Conservation (phyloP, 2,329 filamentous ascomycete genomes). For the Xylaria sp. region DNA sequence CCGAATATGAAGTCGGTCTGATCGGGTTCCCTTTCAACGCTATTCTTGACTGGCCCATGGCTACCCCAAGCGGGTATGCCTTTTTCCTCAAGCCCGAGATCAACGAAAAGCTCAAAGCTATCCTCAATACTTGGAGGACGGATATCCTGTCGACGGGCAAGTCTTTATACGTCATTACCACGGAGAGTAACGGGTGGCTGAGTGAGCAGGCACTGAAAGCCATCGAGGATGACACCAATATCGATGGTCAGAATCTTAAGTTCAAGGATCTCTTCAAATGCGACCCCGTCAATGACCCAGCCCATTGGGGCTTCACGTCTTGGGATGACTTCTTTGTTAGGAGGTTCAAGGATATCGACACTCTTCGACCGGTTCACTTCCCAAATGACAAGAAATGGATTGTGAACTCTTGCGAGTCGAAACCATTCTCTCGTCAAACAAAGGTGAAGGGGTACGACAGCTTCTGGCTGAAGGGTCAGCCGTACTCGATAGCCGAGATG, state of each 20-base stretch:
- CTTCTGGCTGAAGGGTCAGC: slow-evolving; percentile 23
- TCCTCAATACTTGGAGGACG: slow-evolving; percentile 12
- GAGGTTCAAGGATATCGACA: neutral
- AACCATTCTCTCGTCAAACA: slow-evolving; percentile 20
- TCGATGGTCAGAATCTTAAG: slow-evolving; percentile 6
- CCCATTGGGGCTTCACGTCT: slow-evolving; percentile 7
- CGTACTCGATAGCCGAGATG: slow-evolving; percentile 24
- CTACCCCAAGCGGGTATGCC: slow-evolving; percentile 19
- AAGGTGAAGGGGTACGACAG: slow-evolving; percentile 22
- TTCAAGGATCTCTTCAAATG: slow-evolving; percentile 8
- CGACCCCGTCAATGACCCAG: neutral
- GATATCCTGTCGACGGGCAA: neutral
- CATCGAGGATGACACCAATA: slow-evolving; percentile 11
- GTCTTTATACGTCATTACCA: slow-evolving; percentile 17
- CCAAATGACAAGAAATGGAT: slow-evolving; percentile 13
- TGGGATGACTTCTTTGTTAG: slow-evolving; percentile 18
- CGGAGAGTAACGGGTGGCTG: slow-evolving; percentile 1
- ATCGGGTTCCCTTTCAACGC: slow-evolving; percentile 17
- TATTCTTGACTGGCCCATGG: slow-evolving; percentile 16
- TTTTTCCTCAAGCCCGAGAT: slow-evolving; percentile 9
- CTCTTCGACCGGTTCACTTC: slow-evolving; percentile 2
- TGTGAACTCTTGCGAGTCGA: slow-evolving; percentile 24
- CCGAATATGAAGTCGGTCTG: slow-evolving; percentile 8
- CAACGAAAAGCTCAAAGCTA: slow-evolving; percentile 14
- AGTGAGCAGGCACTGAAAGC: slow-evolving; percentile 1